A percentile compares a stretch with the other conserved stretches of the same genome.
Conservation (phyloP, 2,329 filamentous ascomycete genomes). For the Botrytis elliptica region DNA sequence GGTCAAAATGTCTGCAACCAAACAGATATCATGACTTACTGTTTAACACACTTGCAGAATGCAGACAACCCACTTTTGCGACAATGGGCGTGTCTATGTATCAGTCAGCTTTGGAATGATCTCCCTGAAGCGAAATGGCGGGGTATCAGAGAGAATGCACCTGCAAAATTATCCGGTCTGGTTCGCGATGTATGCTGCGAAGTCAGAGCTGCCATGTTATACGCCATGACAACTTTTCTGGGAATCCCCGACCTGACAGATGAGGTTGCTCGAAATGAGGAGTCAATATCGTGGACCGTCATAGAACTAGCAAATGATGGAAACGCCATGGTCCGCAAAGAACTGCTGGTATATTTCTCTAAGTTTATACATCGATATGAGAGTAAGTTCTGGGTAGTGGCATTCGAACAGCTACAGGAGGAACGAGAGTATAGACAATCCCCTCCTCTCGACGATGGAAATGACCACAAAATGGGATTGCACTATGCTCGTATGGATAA, state of each 20-base stretch:
- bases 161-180: conserved; percentile 74
- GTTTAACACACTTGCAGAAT: conserved; percentile 78
- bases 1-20: conserved; percentile 90
- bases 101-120: conserved; percentile 92
- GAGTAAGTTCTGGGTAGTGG: conserved; percentile 86
- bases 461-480: conserved; percentile 60
- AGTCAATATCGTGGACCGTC: conserved; percentile 83
- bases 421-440: conserved; percentile 69
- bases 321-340: conserved; percentile 89
- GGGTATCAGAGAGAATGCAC: conserved; percentile 82
- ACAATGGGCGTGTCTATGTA: conserved; percentile 93
- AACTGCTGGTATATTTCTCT: conserved; percentile 90
- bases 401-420: conserved; percentile 85
- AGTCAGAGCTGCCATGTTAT: conserved; percentile 88
- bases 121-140: conserved; percentile 93
- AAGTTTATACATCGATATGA: conserved; percentile 88
- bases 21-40: conserved; percentile 86
- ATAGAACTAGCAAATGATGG: conserved; percentile 92
- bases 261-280: conserved; percentile 86
- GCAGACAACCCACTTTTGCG: conserved; percentile 83
- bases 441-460: conserved; percentile 54
- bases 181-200: conserved; percentile 86
- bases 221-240: conserved; percentile 90
- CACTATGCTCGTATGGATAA: conserved; percentile 59
- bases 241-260: conserved; percentile 91